A percentile compares a stretch with the other conserved stretches of the same genome.
Conservation (phyloP, 2,329 filamentous ascomycete genomes). For the Fusarium incarnatum region DNA sequence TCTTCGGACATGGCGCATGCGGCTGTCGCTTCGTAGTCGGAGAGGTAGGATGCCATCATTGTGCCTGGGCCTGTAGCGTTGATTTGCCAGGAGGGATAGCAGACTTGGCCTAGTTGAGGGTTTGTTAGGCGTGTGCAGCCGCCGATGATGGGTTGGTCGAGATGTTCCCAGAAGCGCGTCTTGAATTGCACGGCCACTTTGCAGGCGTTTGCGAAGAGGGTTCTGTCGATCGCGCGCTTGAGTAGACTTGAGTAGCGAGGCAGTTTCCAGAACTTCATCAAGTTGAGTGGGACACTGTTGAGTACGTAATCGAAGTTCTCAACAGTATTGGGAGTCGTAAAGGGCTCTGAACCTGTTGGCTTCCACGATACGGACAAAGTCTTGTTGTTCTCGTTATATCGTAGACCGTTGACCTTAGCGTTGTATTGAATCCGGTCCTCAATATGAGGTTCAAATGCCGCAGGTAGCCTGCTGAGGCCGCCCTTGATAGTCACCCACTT, state of each 20-base stretch:
- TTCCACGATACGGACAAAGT: slow-evolving; percentile 32
- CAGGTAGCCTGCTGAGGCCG: not conserved
- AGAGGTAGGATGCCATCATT: slow-evolving; percentile 38
- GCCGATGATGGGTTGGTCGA: slow-evolving; percentile 68
- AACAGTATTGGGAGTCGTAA: slow-evolving; percentile 30
- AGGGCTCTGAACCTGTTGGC: slow-evolving; percentile 39
- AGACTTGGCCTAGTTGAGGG: slow-evolving; percentile 34
- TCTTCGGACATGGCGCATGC: slow-evolving; percentile 36
- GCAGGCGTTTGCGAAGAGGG: slow-evolving; percentile 49
- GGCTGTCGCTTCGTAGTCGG: slow-evolving; percentile 30
- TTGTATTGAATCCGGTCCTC: not conserved
- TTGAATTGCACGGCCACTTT: slow-evolving; percentile 60
- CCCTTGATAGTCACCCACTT: slow-evolving; percentile 28
- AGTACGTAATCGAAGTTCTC: slow-evolving; percentile 55
- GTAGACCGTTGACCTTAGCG: slow-evolving; percentile 9
- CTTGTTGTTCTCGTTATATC: slow-evolving; percentile 6
- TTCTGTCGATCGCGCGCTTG: slow-evolving; percentile 44
- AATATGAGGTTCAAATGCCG: not conserved
- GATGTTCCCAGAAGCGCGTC: slow-evolving; percentile 70
- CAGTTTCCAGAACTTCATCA: slow-evolving; percentile 53
- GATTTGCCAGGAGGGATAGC: slow-evolving; percentile 35
- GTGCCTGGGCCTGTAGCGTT: slow-evolving; percentile 37
- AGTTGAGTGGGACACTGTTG: slow-evolving; percentile 53
- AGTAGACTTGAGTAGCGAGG: slow-evolving; percentile 50
- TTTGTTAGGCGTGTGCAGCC: slow-evolving; percentile 61